phyloP scores from a whole-genome alignment of 352 stramenopile genomes.

The Pythium sp. region DNA sequence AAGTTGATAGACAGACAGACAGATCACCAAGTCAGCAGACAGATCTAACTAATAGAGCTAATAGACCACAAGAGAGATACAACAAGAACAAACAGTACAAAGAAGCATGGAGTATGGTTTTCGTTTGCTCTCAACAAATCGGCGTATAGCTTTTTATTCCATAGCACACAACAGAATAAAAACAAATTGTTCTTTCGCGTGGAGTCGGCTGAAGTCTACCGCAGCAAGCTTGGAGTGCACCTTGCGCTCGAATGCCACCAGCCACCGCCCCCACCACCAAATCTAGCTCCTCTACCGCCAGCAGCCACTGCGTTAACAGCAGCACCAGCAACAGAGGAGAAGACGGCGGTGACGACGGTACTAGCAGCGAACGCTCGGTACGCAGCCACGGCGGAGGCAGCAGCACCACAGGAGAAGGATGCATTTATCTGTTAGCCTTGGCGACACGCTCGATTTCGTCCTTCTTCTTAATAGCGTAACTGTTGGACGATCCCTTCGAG shows the following conservation, averaged over 20 bases:
- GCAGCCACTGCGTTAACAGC: conserved; percentile 5
- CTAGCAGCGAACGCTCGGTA: background rate
- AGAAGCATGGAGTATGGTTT: background rate
- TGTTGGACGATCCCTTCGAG: conserved; percentile 99
- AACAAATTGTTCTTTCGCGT: conserved; percentile 18
- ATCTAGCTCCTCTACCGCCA: background rate
- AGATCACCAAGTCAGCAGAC: no score
- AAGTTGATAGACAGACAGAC: background rate
- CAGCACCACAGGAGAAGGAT: conserved; percentile 11
- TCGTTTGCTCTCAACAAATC: conserved; percentile 83
- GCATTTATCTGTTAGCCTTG: conserved; percentile 99
- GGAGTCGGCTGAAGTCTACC: conserved; percentile 22
- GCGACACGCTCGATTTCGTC: conserved; percentile 99
- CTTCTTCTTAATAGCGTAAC: conserved; percentile 99
- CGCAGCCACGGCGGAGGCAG: background rate
- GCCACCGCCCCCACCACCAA: background rate
- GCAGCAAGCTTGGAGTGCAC: background rate
- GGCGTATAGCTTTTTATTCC: conserved; percentile 72
- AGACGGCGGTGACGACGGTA: background rate
- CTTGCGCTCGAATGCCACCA: background rate
- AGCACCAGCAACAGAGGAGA: background rate
- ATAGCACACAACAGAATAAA: conserved; percentile 31
- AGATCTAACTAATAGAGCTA: no score
- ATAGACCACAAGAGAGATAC: background rate
- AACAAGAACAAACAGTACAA: conserved; percentile 18